A percentile compares a stretch with the other conserved stretches of the same genome.
These are phyloP conservation scores for Udeniomyces megalosporus DNA, from an alignment of 768 basidiomycete genomes.

Conservation along the genomic window DNA sequence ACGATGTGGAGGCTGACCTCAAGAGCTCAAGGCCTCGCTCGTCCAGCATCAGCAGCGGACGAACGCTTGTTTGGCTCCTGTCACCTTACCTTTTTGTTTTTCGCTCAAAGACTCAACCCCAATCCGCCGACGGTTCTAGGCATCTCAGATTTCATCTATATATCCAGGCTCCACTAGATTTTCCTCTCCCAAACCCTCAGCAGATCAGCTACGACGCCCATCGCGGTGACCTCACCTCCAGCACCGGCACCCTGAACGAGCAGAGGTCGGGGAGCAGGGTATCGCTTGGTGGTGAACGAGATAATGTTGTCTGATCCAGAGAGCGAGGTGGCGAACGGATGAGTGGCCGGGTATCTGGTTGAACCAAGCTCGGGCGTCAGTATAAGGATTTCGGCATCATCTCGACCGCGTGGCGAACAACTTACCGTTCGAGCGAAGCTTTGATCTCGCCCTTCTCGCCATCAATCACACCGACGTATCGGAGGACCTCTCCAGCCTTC, in stretches of 20 bases:
- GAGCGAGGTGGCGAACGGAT: constrained; percentile 89
- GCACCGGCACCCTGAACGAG: constrained; percentile 94
- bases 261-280: constrained; percentile 59
- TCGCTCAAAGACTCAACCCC: too few species aligned
- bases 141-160: too few species aligned
- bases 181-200: constrained; percentile 11
- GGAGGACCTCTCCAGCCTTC: constrained; percentile 62
- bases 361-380: too few species aligned
- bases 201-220: constrained; percentile 56
- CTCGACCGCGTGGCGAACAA: constrained; percentile 17
- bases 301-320: constrained; percentile 96
- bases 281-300: constrained; percentile 89
- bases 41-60: neutral
- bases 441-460: constrained; percentile 49
- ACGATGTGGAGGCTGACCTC: neutral
- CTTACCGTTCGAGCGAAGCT: constrained; percentile 81
- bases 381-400: too few species aligned
- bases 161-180: too few species aligned
- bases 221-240: constrained; percentile 94
- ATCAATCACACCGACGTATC: constrained; percentile 92
- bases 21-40: neutral
- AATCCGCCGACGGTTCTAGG: too few species aligned
- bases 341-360: constrained; percentile 73
- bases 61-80: neutral
- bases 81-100: neutral